phyloP scores from a whole-genome alignment of 83 land plant species.

The Thuja plicata region DNA sequence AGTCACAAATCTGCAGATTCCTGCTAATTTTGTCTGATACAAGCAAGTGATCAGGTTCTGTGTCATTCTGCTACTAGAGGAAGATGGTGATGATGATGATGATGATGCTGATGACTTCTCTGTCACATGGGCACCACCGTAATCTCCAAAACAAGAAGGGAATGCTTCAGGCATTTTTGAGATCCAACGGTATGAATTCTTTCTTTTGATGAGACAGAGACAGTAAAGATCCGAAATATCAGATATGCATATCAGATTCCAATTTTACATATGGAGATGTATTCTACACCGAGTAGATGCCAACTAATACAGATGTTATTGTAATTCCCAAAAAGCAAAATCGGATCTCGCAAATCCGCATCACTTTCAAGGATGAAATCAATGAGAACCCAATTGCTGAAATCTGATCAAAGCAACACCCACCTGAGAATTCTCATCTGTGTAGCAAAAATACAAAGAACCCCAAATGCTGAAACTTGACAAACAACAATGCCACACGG shows the following conservation, averaged over 20 bases:
- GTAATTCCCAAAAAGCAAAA: neutral
- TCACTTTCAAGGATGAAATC: neutral
- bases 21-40: constrained; percentile 55
- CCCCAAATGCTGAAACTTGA: neutral
- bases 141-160: constrained; percentile 38
- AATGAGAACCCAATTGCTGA: neutral
- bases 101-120: constrained; percentile 29
- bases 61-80: constrained; percentile 3
- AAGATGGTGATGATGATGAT: constrained; percentile 28
- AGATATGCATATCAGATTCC: neutral
- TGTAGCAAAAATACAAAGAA: neutral
- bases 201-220: neutral
- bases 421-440: neutral
- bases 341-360: neutral
- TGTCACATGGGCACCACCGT: constrained; percentile 15
- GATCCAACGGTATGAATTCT: neutral
- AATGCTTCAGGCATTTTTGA: constrained; percentile 15
- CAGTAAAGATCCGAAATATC: neutral
- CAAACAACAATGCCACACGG: neutral
- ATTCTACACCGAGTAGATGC: neutral
- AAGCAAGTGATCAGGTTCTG: constrained; percentile 68
- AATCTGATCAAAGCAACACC: neutral
- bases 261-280: neutral
- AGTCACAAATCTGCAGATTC: constrained; percentile 57
- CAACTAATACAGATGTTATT: neutral